Conservation (phyloP, 768 basidiomycete species). For the Multifurca ochricompacta region DNA sequence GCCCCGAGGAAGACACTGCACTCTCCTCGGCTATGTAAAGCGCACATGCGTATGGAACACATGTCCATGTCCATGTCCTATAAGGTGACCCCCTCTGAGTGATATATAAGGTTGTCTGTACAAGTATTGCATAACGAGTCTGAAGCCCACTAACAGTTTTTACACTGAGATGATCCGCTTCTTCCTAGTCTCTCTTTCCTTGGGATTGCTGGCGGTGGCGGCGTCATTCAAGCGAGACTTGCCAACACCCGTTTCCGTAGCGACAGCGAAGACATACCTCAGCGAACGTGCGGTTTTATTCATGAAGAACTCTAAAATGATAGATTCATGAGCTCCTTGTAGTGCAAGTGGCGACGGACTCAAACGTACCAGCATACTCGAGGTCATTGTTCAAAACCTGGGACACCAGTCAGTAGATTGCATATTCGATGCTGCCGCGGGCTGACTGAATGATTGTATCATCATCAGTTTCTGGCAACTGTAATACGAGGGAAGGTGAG, state of each 20-base stretch:
- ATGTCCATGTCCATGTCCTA: not conserved
- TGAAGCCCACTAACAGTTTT: not conserved
- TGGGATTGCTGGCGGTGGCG: not conserved
- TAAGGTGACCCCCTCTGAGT: not conserved
- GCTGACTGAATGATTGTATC: not conserved
- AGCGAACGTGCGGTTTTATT: conserved; percentile 18
- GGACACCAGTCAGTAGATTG: conserved; percentile 34
- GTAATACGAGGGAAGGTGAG: conserved; percentile 47
- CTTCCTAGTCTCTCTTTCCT: not conserved
- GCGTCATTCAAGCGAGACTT: conserved; percentile 14
- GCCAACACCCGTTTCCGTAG: conserved; percentile 20
- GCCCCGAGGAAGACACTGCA: not conserved
- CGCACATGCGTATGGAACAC: not conserved
- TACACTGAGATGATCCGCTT: not conserved
- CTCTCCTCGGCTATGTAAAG: not conserved
- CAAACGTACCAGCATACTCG: conserved; percentile 36
- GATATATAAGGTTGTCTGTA: not conserved
- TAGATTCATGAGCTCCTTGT: not conserved
- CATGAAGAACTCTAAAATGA: not conserved
- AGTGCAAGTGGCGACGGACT: conserved; percentile 36
- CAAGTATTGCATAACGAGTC: not conserved
- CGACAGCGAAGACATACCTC: conserved; percentile 23
- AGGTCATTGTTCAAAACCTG: too few species aligned
- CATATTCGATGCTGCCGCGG: not conserved
- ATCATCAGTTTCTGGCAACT: conserved; percentile 39